Evolutionary conservation across 2,329 filamentous ascomycete genomes (phyloP).

Genomic region (Talaromyces sp.): DNA sequence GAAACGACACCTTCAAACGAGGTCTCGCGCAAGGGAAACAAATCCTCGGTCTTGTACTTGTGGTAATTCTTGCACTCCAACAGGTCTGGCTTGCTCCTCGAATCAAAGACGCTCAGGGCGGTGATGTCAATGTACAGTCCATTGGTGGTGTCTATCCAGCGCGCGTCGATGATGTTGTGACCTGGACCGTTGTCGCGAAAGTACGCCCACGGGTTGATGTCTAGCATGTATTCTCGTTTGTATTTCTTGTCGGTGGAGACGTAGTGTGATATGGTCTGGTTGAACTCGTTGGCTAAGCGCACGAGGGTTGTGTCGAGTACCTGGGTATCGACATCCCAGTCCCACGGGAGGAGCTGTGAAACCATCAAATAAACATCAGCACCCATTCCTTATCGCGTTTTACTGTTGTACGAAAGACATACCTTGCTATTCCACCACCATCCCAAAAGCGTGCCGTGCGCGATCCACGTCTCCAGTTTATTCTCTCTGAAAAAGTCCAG

Average conservation of each 20-base stretch:
- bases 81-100: slow-evolving; percentile 55
- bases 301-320: slow-evolving; percentile 63
- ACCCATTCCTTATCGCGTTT: neutral
- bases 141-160: slow-evolving; percentile 73
- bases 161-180: slow-evolving; percentile 74
- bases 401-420: too few species aligned
- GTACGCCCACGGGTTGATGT: slow-evolving; percentile 68
- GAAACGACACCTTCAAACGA: slow-evolving; percentile 70
- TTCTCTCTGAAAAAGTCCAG: slow-evolving; percentile 61
- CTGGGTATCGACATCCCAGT: slow-evolving; percentile 80
- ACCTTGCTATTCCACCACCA: slow-evolving; percentile 81
- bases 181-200: slow-evolving; percentile 62
- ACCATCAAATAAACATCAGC: neutral
- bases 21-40: slow-evolving; percentile 71
- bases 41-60: slow-evolving; percentile 63
- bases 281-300: slow-evolving; percentile 62
- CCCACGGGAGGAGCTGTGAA: slow-evolving; percentile 69
- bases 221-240: slow-evolving; percentile 61
- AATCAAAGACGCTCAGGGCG: slow-evolving; percentile 64
- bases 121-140: slow-evolving; percentile 84
- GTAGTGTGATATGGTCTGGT: slow-evolving; percentile 59
- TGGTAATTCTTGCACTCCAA: slow-evolving; percentile 81
- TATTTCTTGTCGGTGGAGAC: slow-evolving; percentile 36
- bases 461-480: slow-evolving; percentile 77
- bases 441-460: slow-evolving; percentile 75